These are phyloP conservation scores for Crataegus laevigata DNA, from an alignment of 306 rosid species.

Conservation along the genomic window DNA sequence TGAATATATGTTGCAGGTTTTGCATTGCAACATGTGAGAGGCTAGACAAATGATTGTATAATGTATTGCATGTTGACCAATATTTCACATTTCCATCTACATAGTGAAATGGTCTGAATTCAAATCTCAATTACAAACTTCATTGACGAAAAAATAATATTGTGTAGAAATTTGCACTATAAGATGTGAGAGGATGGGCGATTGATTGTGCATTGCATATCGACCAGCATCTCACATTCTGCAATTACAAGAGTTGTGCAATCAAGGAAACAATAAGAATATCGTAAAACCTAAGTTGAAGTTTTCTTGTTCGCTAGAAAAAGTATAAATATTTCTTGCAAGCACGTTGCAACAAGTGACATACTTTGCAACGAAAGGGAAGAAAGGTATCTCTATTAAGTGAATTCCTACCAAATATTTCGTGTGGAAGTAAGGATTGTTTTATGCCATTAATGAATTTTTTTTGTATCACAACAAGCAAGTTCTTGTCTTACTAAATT, in stretches of 20 bases:
- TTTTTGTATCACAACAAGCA: neutral
- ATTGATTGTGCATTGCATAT: neutral
- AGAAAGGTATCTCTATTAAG: neutral
- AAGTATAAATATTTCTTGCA: neutral
- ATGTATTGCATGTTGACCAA: neutral
- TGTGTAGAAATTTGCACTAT: neutral
- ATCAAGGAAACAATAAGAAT: neutral
- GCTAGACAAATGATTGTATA: neutral
- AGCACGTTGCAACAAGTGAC: neutral
- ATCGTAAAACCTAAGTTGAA: neutral
- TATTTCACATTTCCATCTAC: neutral
- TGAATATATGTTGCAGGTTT: too few relatives aligned
- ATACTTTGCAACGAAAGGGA: neutral
- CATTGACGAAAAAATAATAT: too few relatives aligned
- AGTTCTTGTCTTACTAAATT: too few relatives aligned
- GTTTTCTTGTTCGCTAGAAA: neutral
- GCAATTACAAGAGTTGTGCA: neutral
- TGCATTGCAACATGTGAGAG: neutral
- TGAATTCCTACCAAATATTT: neutral
- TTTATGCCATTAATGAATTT: neutral
- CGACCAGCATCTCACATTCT: neutral
- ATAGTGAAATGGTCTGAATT: neutral
- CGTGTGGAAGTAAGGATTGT: neutral
- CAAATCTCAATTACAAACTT: neutral
- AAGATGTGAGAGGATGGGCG: neutral